Evolutionary conservation across 805 yeast genomes (phyloP).

Genomic region (Candida taoyuanica): DNA sequence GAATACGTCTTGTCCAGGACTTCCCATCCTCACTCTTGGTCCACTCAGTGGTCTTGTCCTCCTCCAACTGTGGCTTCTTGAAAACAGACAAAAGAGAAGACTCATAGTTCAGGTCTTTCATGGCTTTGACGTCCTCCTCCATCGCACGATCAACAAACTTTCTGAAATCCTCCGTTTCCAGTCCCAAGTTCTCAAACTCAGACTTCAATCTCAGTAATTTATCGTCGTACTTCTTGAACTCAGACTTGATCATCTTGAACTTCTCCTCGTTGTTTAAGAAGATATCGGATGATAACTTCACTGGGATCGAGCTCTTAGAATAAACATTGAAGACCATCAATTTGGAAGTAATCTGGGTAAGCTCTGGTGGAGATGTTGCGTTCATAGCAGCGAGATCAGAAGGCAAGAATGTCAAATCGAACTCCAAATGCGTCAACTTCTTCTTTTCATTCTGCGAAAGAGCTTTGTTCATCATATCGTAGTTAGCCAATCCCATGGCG

Average conservation of each 20-base stretch:
- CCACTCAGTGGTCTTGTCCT: slow-evolving; percentile 23
- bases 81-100: slow-evolving; percentile 16
- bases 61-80: slow-evolving; percentile 11
- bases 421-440: slow-evolving; percentile 25
- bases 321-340: slow-evolving; percentile 31
- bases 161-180: slow-evolving; percentile 5
- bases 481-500: slow-evolving; percentile 32
- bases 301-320: slow-evolving; percentile 37
- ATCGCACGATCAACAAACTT: slow-evolving; percentile 14
- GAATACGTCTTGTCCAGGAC: slow-evolving; percentile 24
- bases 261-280: slow-evolving; percentile 23
- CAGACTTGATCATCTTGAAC: slow-evolving; percentile 21
- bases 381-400: slow-evolving; percentile 18
- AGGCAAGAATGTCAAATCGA: slow-evolving; percentile 29
- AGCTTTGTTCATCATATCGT: slow-evolving; percentile 25
- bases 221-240: slow-evolving; percentile 18
- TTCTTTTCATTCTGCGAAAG: slow-evolving; percentile 29
- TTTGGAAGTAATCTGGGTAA: slow-evolving; percentile 28
- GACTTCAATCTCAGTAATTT: slow-evolving; percentile 18
- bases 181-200: slow-evolving; percentile 7
- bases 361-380: slow-evolving; percentile 27
- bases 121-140: slow-evolving; percentile 18
- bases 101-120: slow-evolving; percentile 19
- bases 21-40: neutral
- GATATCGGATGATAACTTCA: slow-evolving; percentile 33